These are phyloP conservation scores for Lepidopterella palustris DNA, from an alignment of 495 filamentous ascomycete species.

Conservation along the genomic window DNA sequence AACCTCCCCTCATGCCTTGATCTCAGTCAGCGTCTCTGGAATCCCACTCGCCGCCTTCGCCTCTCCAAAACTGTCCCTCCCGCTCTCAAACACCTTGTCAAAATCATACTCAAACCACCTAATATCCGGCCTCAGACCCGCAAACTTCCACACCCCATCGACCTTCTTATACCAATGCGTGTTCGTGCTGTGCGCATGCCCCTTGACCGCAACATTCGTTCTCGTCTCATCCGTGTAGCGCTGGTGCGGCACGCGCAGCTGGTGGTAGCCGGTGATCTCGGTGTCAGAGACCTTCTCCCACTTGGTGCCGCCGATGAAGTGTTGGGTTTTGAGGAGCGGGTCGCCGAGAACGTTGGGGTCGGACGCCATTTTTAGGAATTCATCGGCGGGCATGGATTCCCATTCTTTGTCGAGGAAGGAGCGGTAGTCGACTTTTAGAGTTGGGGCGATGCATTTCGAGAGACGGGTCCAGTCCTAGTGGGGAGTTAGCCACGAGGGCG, in stretches of 20 bases:
- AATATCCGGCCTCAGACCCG: conserved; percentile 64
- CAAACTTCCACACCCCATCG: conserved; percentile 76
- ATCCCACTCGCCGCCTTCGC: conserved; percentile 20
- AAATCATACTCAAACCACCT: conserved; percentile 70
- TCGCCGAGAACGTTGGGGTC: conserved; percentile 62
- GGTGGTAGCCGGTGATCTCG: conserved; percentile 66
- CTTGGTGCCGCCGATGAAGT: conserved; percentile 64
- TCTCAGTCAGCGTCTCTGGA: neutral
- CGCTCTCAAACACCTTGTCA: conserved; percentile 39
- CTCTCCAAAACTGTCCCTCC: conserved; percentile 35
- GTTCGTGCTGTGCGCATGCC: conserved; percentile 65
- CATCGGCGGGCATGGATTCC: conserved; percentile 65
- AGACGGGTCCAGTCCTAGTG: conserved; percentile 68
- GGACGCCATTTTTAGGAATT: conserved; percentile 65
- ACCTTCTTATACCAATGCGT: conserved; percentile 68
- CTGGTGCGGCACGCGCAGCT: conserved; percentile 70
- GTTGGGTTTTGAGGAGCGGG: conserved; percentile 64
- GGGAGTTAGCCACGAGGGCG: conserved; percentile 3
- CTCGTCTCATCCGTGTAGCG: conserved; percentile 51
- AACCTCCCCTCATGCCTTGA: neutral
- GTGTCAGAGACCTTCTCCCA: conserved; percentile 66
- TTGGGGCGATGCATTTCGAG: conserved; percentile 63
- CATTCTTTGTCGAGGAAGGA: conserved; percentile 65
- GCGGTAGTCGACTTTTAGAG: conserved; percentile 66
- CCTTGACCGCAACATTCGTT: conserved; percentile 50